Evolutionary conservation across 192 early-diverging fungal genomes (phyloP).

Genomic region (Coemansia sp.): DNA sequence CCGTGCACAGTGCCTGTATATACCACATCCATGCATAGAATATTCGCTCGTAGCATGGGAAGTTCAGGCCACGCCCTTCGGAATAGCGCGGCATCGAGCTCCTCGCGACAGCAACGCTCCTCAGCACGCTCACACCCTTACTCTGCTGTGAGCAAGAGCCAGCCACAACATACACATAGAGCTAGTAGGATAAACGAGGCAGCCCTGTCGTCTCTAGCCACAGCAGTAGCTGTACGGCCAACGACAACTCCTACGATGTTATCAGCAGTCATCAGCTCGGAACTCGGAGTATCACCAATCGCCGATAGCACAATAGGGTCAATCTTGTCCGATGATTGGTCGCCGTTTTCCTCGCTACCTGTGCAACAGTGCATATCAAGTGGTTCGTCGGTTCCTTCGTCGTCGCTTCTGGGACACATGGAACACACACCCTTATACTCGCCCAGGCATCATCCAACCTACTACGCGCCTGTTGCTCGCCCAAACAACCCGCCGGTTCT

Average conservation of each 20-base stretch:
- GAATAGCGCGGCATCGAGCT: constrained; percentile 13
- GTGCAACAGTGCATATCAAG: constrained; percentile 26
- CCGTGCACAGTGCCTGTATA: not conserved
- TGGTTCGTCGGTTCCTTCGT: not conserved
- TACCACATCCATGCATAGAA: constrained; percentile 23
- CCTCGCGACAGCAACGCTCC: constrained; percentile 7
- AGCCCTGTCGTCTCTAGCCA: not conserved
- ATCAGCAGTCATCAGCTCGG: not conserved
- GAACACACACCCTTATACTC: constrained; percentile 25
- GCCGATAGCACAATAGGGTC: not conserved
- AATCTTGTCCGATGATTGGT: constrained; percentile 30
- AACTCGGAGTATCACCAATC: not conserved
- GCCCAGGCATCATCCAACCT: not conserved
- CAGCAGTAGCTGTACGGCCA: not conserved
- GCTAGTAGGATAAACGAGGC: not conserved
- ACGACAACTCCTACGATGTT: not conserved
- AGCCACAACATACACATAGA: not conserved
- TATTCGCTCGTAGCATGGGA: constrained; percentile 41
- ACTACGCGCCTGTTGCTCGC: not conserved
- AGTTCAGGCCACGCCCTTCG: constrained; percentile 36
- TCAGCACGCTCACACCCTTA: constrained; percentile 34
- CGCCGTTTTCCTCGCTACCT: constrained; percentile 30
- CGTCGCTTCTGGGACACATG: constrained; percentile 25
- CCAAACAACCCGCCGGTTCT: constrained; percentile 13
- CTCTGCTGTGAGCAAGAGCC: not conserved